Base-by-base conservation (phyloP, 2,329 filamentous ascomycete genomes). In the Xylariaceae sp. region DNA sequence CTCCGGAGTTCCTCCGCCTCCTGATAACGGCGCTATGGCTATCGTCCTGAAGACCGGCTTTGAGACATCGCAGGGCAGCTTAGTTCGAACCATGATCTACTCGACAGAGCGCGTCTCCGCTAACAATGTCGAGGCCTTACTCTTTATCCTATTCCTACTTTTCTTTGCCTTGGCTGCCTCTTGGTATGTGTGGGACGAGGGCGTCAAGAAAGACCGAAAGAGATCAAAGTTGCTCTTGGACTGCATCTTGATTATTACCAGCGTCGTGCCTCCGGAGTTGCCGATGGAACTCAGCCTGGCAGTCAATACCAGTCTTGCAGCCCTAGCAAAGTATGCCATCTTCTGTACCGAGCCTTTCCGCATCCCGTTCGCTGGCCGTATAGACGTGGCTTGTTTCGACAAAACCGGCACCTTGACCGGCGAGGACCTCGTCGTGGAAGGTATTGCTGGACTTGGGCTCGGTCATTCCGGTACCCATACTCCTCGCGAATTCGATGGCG, bases 61-160 rank as follows among this genome's bases (percentile, higher is more conserved):
- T 69, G 96, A 99, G 77, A 99, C 95, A 10, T 98, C 93, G 54
- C 96, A 99, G 76, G 95, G 95, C 61, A 97, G 92, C 74, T 84
- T 99, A 57, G 95, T 99, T 58, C 90, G 95, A 60, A 99, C 95
- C 65, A 99, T 99, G 95, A 99, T 99, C 70, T 99, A 96, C 79
- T 97, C 96, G 1, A 99, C 95, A 1, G 95, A 99, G 75, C 91
- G 93, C 64, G 93, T 99, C 20, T 98, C 93, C n/a, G 95, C 95
- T 66, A 97, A 97, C 78, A 98, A 99, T 70, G 88, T 88, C 44
- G 95, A 99, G 76, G 95, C 95, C 1, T 79, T 99, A n/a, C 82
- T 96, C 59, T 99, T 99, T 79, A 99, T 99, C 64, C 82, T 99
- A 57, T 99, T 99, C 82, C 83, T 99, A 23, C 84, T 96, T 52